phyloP scores from a whole-genome alignment of 345 rosid species.

The Reutealis trisperma region DNA sequence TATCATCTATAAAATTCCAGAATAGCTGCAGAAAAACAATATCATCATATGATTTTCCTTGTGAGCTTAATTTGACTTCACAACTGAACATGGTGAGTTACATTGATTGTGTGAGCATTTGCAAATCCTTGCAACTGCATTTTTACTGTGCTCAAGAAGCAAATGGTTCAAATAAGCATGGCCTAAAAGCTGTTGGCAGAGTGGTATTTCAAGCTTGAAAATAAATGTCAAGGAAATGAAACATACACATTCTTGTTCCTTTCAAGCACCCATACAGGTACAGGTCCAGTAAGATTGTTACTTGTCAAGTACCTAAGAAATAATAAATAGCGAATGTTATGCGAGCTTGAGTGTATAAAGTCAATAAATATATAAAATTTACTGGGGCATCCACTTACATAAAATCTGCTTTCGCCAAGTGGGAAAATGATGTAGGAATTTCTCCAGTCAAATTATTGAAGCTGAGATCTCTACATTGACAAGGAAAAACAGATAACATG shows the following conservation, averaged over 20 bases:
- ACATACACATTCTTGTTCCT: constrained; percentile 73
- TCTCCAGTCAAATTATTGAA: constrained; percentile 69
- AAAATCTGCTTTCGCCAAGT: constrained; percentile 58
- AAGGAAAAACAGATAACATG: constrained; percentile 8
- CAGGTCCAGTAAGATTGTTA: constrained; percentile 64
- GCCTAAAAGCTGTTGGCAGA: background rate
- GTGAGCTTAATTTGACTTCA: background rate
- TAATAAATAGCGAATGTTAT: background rate
- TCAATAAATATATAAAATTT: background rate
- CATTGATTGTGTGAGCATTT: background rate
- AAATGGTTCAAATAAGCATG: background rate
- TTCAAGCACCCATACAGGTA: constrained; percentile 56
- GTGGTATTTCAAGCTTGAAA: constrained; percentile 9
- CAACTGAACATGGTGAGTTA: background rate
- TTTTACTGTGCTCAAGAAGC: background rate
- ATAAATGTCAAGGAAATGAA: constrained; percentile 11
- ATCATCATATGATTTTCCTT: background rate
- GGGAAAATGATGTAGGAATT: constrained; percentile 59
- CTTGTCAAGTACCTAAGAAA: constrained; percentile 65
- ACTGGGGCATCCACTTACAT: constrained; percentile 48
- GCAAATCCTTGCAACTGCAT: background rate
- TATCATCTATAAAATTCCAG: background rate
- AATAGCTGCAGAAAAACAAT: background rate
- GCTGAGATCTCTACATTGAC: constrained; percentile 72
- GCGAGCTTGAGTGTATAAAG: background rate